These are phyloP conservation scores for Trichosporon coremiiforme DNA, from an alignment of 1,284 basidiomycete species.

Conservation along the genomic window DNA sequence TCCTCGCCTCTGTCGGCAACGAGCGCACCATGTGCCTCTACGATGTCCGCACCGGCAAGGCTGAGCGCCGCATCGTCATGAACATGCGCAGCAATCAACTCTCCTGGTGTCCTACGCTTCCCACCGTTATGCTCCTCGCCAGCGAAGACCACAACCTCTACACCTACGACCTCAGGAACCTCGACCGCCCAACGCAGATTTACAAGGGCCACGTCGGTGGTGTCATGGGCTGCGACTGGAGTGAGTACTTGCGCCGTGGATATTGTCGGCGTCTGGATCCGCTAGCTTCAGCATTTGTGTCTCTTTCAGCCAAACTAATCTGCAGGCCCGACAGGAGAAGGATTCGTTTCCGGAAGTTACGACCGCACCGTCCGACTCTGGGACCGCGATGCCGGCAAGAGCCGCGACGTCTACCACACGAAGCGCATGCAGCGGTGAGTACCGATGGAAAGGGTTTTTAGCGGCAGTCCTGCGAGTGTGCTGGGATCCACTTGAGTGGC, in stretches of 20 bases:
- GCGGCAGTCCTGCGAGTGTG: background rate
- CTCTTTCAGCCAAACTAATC: too few relatives aligned
- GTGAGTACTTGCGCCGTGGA: slow-evolving; percentile 50
- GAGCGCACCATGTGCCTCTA: slow-evolving; percentile 96
- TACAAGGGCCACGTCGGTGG: slow-evolving; percentile 98
- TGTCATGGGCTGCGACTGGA: slow-evolving; percentile 91
- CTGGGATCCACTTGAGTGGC: too few relatives aligned
- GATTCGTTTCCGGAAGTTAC: slow-evolving; percentile 95
- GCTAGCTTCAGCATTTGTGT: too few relatives aligned
- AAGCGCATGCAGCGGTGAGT: slow-evolving; percentile 95
- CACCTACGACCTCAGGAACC: slow-evolving; percentile 92
- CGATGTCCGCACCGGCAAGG: slow-evolving; percentile 93
- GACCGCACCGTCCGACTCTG: slow-evolving; percentile 93
- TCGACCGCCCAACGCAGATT: slow-evolving; percentile 82
- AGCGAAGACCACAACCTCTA: slow-evolving; percentile 99
- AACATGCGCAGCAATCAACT: slow-evolving; percentile 86
- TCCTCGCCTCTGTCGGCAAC: slow-evolving; percentile 88
- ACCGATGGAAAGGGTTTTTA: background rate
- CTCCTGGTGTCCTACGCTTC: slow-evolving; percentile 94
- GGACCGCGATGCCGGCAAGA: slow-evolving; percentile 80
- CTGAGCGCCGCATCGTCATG: slow-evolving; percentile 88
- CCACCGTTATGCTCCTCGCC: slow-evolving; percentile 85
- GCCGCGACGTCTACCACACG: slow-evolving; percentile 92
- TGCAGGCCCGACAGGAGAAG: slow-evolving; percentile 79
- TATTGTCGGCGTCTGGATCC: background rate